Percentiles rank a stretch among this genome's conserved stretches.
phyloP scores from a whole-genome alignment of 2,329 filamentous ascomycete genomes.

The Colletotrichum aenigma region DNA sequence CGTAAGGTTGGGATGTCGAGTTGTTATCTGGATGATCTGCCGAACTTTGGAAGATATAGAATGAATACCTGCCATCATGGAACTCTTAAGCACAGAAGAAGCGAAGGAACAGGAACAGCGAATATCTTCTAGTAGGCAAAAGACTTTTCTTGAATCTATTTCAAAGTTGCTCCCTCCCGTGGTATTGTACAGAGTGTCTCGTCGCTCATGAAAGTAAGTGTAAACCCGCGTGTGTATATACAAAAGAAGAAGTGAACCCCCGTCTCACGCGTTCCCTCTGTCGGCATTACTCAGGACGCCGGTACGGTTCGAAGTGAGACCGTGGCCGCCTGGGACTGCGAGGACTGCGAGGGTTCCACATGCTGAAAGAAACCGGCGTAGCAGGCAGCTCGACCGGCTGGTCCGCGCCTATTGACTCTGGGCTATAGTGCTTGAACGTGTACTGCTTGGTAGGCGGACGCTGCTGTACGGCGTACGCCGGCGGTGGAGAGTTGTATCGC shows the following conservation, averaged over 20 bases:
- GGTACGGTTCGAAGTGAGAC: constrained; percentile 12
- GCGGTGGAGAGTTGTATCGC: constrained; percentile 9
- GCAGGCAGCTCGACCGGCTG: constrained; percentile 11
- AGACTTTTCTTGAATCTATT: not conserved
- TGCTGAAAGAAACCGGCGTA: constrained; percentile 15
- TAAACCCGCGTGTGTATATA: not conserved
- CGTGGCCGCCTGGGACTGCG: not conserved
- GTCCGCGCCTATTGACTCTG: constrained; percentile 1
- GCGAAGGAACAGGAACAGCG: not conserved
- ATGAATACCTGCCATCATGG: not conserved
- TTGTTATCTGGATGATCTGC: not conserved
- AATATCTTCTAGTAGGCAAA: not conserved
- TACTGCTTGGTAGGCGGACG: not conserved
- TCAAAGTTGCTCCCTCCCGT: not conserved
- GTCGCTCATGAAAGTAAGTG: not conserved
- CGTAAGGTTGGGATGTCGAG: not conserved
- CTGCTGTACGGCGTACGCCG: not conserved
- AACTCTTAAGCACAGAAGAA: not conserved
- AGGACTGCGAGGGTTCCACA: constrained; percentile 2
- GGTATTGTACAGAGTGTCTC: constrained; percentile 4
- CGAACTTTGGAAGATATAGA: not conserved
- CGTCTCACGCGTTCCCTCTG: not conserved
- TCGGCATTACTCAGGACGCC: not conserved
- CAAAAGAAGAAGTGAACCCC: not conserved
- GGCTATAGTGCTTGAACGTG: constrained; percentile 13